These are phyloP conservation scores for Pyrenophora tritici-repentis DNA, from an alignment of 2,329 filamentous ascomycete genomes.

Conservation along the genomic window DNA sequence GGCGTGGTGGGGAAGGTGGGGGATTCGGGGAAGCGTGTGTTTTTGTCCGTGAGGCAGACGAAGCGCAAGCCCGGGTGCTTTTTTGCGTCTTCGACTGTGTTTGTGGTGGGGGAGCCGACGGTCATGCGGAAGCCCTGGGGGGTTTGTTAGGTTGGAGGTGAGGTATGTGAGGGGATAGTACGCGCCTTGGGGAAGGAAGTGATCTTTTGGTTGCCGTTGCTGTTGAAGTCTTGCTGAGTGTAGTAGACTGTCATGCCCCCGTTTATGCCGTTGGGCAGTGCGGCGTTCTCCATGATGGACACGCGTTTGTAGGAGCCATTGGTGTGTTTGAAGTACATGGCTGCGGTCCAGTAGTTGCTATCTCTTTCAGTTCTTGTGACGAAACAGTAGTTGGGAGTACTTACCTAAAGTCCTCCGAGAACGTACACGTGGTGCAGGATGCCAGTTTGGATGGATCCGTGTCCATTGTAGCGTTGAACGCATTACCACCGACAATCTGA, in stretches of 20 bases:
- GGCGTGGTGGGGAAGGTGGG: constrained; percentile 13
- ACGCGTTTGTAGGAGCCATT: constrained; percentile 38
- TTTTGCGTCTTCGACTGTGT: constrained; percentile 12
- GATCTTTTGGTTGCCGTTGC: constrained; percentile 31
- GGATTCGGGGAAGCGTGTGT: constrained; percentile 26
- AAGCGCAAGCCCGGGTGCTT: constrained; percentile 4
- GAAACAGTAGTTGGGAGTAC: too few relatives aligned
- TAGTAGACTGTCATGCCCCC: constrained; percentile 43
- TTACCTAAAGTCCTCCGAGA: constrained; percentile 25
- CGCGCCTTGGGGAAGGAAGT: constrained; percentile 32
- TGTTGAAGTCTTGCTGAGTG: constrained; percentile 43
- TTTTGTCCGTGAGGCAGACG: constrained; percentile 21
- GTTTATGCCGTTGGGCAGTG: constrained; percentile 25
- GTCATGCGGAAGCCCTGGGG: constrained; percentile 41
- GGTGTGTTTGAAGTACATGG: constrained; percentile 35
- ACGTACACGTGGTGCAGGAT: constrained; percentile 24
- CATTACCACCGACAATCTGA: constrained; percentile 30
- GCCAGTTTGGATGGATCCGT: constrained; percentile 14
- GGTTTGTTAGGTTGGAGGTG: background rate
- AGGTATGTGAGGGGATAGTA: background rate
- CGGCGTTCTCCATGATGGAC: constrained; percentile 24
- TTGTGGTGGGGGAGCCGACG: constrained; percentile 37
- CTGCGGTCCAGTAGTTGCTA: constrained; percentile 39
- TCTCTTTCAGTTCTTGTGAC: background rate
- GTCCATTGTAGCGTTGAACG: constrained; percentile 27